Evolutionary conservation across 208 protist species (phyloP), one percentile per base, ranked within the genome.

Genomic region (Angomonas deanei): DNA sequence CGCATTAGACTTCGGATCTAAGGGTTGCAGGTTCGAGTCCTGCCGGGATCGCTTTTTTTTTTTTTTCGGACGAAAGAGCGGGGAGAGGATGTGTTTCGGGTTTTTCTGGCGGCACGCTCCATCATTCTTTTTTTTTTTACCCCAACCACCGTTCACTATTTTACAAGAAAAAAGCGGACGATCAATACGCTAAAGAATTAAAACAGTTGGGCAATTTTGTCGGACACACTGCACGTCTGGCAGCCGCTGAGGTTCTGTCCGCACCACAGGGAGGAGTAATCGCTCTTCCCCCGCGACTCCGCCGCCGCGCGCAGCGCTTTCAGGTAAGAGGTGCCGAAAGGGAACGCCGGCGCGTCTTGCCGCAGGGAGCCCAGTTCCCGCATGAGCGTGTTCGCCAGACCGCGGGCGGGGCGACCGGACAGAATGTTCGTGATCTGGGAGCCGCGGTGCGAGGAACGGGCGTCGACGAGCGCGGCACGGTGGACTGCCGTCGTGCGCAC

Each of bases 21-120:
- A 82, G 70, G 76, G 76, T 82, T 82, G 76, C 76, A 82, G 76
- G 76, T 82, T 82, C 76, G 76, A 82, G 67, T 78, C 76, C 76
- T 82, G 76, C 76, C 66, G 76, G 76, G 75, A 74, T 81, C 75
- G 70, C 0, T 49, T 76, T 80, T 76, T 32, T 42, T n/a, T n/a
- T n/a, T n/a, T n/a, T n/a, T n/a, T n/a, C n/a, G n/a, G n/a, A n/a
- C n/a, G n/a, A n/a, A n/a, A n/a, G n/a, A n/a, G n/a, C n/a, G n/a
- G n/a, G n/a, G n/a, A n/a, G n/a, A n/a, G n/a, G n/a, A n/a, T n/a
- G n/a, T n/a, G n/a, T n/a, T n/a, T n/a, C n/a, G n/a, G n/a, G n/a
- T n/a, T n/a, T n/a, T 50, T 6, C 6, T 6, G 21, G 1, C 1
- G 21, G n/a, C n/a, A n/a, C n/a, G n/a, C n/a, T n/a, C n/a, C n/a